Evolutionary conservation across 176 grass and related monocot species (phyloP).

Genomic region (Tillandsia leiboldiana): DNA sequence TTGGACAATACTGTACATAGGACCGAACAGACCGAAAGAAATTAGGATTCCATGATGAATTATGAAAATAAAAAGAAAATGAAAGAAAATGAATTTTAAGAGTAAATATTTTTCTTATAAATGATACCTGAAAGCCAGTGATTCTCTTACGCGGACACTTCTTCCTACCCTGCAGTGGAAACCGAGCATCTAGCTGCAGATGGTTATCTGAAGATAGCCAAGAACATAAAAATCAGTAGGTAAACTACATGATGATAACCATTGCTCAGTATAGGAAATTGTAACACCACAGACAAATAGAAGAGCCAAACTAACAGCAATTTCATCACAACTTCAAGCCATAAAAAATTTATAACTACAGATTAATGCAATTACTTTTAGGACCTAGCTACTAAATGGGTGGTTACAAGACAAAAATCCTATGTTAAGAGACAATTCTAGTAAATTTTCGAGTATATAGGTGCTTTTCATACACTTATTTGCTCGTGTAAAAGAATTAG

Average conservation of each 20-base stretch:
- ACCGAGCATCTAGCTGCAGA: constrained; percentile 53
- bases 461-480: too few species aligned
- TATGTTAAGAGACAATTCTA: too few species aligned
- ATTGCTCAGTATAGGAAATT: neutral
- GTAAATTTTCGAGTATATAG: too few species aligned
- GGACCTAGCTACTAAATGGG: neutral
- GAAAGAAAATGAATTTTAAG: neutral
- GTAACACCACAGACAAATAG: neutral
- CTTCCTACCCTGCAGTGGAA: constrained; percentile 66
- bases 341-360: neutral
- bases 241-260: neutral
- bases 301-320: neutral
- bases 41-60: constrained; percentile 4
- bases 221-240: neutral
- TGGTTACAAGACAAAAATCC: too few species aligned
- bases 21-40: constrained; percentile 18
- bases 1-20: constrained; percentile 69
- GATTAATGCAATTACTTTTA: neutral
- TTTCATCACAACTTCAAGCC: neutral
- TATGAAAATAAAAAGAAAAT: constrained; percentile 10
- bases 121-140: constrained; percentile 71
- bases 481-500: too few species aligned
- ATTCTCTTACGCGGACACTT: constrained; percentile 88
- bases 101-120: neutral
- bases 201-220: constrained; percentile 39